Percentiles rank a stretch among this genome's conserved stretches.
Conservation (phyloP, 2,329 filamentous ascomycete species). For the Colletotrichum caudatum region DNA sequence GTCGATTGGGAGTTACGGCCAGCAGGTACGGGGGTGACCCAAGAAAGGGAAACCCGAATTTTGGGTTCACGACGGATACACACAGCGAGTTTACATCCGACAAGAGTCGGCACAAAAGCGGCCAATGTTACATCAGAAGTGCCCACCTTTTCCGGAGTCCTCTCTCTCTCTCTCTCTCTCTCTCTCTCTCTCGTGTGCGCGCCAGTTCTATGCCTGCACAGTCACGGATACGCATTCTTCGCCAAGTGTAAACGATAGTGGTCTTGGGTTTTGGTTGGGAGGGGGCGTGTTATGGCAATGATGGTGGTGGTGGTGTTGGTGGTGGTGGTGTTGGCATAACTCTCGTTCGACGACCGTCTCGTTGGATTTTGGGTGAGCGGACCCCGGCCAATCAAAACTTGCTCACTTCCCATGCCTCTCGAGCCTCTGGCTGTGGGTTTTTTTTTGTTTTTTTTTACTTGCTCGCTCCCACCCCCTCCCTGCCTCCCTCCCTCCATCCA, state of each 20-base stretch:
- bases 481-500: too few relatives aligned
- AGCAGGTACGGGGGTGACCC: too few relatives aligned
- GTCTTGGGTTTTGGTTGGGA: background rate
- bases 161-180: background rate
- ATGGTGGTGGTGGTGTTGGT: slow-evolving; percentile 24
- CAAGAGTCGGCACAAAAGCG: slow-evolving; percentile 1
- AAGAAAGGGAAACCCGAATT: background rate
- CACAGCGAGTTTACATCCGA: background rate
- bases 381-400: slow-evolving; percentile 60
- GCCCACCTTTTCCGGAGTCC: slow-evolving; percentile 6
- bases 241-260: slow-evolving; percentile 2
- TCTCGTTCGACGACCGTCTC: slow-evolving; percentile 40
- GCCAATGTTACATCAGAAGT: slow-evolving; percentile 25
- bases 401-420: slow-evolving; percentile 50
- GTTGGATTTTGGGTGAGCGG: slow-evolving; percentile 36
- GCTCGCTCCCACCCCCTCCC: slow-evolving; percentile 40
- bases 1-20: background rate
- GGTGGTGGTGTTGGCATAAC: background rate
- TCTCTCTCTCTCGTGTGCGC: background rate
- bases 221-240: slow-evolving; percentile 40
- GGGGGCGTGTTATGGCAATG: background rate
- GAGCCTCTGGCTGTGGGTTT: slow-evolving; percentile 39
- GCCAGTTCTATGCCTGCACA: slow-evolving; percentile 28
- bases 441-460: slow-evolving; percentile 4
- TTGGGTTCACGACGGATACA: background rate